These are phyloP conservation scores for Trichoderma virens DNA, from an alignment of 495 filamentous ascomycete species.

Conservation along the genomic window DNA sequence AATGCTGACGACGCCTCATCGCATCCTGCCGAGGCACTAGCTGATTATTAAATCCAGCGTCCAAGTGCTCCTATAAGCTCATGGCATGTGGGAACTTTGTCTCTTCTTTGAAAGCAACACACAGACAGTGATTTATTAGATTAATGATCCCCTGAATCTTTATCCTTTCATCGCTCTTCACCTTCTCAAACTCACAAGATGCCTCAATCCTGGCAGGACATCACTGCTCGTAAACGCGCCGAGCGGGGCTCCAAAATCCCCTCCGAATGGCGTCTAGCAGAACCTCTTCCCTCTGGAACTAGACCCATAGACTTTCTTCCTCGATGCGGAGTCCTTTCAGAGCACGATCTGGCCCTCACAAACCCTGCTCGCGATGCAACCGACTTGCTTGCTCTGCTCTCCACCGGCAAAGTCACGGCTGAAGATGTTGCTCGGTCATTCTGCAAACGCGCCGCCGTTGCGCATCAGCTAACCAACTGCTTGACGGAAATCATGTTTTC, in stretches of 20 bases:
- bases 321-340: slow-evolving; percentile 29
- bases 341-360: slow-evolving; percentile 26
- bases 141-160: too few species aligned
- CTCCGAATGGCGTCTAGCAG: slow-evolving; percentile 29
- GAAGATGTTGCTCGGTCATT: slow-evolving; percentile 25
- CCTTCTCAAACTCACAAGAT: too few species aligned
- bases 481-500: slow-evolving; percentile 61
- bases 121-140: too few species aligned
- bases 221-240: slow-evolving; percentile 29
- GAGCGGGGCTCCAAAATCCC: slow-evolving; percentile 28
- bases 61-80: too few species aligned
- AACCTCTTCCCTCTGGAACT: slow-evolving; percentile 26
- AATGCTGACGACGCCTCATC: too few species aligned
- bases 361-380: slow-evolving; percentile 15
- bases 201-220: slow-evolving; percentile 23
- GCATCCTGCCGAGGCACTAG: too few species aligned
- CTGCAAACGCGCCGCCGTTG: slow-evolving; percentile 28
- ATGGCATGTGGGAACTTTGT: too few species aligned
- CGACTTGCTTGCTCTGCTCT: slow-evolving; percentile 24
- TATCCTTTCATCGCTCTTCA: not conserved
- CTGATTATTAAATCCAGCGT: too few species aligned
- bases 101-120: too few species aligned
- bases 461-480: slow-evolving; percentile 44
- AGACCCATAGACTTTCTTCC: slow-evolving; percentile 26
- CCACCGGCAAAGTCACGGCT: slow-evolving; percentile 20